Conservation (phyloP, 139 green algal genomes). For the Medakamo hakoo region DNA sequence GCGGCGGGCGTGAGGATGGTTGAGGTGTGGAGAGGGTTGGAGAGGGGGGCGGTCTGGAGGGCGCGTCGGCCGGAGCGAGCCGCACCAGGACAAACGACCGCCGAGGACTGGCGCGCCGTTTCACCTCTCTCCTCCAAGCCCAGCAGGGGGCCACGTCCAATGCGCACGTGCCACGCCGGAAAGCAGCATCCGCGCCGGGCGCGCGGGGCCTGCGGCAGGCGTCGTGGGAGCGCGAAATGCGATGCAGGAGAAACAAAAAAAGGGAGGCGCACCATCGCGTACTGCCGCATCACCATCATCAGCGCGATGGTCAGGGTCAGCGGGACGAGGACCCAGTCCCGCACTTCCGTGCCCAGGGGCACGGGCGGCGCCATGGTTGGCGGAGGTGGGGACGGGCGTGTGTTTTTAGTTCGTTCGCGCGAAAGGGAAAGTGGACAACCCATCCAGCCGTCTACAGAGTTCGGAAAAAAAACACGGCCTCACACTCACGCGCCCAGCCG, state of each 20-base stretch:
- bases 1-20: constrained; percentile 2
- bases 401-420: neutral
- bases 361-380: constrained; percentile 28
- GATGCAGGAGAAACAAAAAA: too few species aligned
- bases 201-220: too few species aligned
- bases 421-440: neutral
- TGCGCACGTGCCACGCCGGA: too few species aligned
- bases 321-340: constrained; percentile 82
- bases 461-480: neutral
- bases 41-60: neutral
- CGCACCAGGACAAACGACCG: too few species aligned
- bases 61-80: too few species aligned
- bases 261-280: constrained; percentile 23
- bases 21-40: neutral
- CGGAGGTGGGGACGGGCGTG: neutral
- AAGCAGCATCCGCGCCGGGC: too few species aligned
- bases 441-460: neutral
- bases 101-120: too few species aligned
- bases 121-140: too few species aligned
- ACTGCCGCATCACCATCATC: constrained; percentile 80
- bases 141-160: too few species aligned
- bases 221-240: too few species aligned
- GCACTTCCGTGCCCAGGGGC: constrained; percentile 54
- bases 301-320: constrained; percentile 69
- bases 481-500: neutral